These are phyloP conservation scores for Ricinus communis DNA, from an alignment of 345 rosid species.

Conservation along the genomic window DNA sequence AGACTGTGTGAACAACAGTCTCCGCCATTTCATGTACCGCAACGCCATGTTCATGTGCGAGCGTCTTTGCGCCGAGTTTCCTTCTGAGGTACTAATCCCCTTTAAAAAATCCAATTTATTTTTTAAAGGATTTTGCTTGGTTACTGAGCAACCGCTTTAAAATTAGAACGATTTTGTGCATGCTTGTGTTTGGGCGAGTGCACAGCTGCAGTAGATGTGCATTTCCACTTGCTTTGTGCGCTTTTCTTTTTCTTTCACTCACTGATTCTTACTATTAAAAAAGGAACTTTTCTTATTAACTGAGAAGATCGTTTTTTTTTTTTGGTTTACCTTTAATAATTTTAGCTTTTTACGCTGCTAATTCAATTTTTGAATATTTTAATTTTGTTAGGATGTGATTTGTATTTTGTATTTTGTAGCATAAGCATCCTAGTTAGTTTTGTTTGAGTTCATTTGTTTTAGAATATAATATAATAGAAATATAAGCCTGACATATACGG, in stretches of 20 bases:
- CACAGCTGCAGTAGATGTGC: background rate
- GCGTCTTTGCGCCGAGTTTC: slow-evolving; percentile 98
- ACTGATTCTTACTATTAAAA: background rate
- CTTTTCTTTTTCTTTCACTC: background rate
- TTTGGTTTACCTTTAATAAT: background rate
- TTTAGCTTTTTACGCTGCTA: background rate
- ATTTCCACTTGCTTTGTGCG: background rate
- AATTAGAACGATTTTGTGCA: background rate
- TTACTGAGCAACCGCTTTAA: slow-evolving; percentile 6
- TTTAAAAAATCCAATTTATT: background rate
- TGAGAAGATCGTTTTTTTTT: slow-evolving; percentile 31
- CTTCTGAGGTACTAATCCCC: slow-evolving; percentile 66
- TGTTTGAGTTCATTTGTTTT: background rate
- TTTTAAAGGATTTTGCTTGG: slow-evolving; percentile 5
- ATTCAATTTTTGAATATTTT: background rate
- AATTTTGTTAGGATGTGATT: background rate
- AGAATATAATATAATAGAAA: too few relatives aligned
- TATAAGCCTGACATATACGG: background rate
- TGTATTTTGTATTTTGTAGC: background rate
- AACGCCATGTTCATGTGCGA: slow-evolving; percentile 97
- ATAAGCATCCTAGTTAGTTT: background rate
- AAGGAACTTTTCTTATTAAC: background rate
- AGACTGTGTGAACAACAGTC: slow-evolving; percentile 80
- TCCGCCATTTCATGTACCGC: slow-evolving; percentile 73
- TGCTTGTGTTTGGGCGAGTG: too few relatives aligned